Percentiles rank a stretch among this genome's conserved stretches.
Evolutionary conservation across 1,284 basidiomycete species (phyloP).

Genomic region (Ganoderma meredithae): DNA sequence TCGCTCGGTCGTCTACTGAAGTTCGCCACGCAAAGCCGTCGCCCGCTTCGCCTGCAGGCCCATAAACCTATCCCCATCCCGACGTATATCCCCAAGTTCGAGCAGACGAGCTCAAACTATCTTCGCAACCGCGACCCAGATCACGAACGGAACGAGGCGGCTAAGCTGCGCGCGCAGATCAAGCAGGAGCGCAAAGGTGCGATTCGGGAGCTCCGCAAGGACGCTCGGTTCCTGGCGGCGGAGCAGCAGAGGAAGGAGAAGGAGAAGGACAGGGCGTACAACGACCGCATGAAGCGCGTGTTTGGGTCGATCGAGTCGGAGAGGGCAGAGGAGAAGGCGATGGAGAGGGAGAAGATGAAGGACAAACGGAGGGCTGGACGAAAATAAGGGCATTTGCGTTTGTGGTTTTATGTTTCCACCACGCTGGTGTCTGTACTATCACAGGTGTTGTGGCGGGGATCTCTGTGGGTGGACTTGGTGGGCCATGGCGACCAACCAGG

Average conservation of each 20-base stretch:
- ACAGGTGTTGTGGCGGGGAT: background rate
- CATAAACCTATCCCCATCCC: constrained; percentile 98
- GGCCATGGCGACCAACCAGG: too few species aligned
- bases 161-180: constrained; percentile 89
- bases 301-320: constrained; percentile 88
- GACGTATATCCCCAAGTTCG: constrained; percentile 94
- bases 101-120: constrained; percentile 83
- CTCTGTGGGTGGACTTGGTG: background rate
- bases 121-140: constrained; percentile 91
- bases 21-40: constrained; percentile 76
- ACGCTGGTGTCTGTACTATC: background rate
- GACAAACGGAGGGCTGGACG: constrained; percentile 81
- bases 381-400: constrained; percentile 48
- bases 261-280: constrained; percentile 84
- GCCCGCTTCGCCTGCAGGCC: constrained; percentile 86
- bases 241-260: constrained; percentile 87
- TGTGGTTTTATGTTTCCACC: background rate
- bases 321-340: constrained; percentile 93
- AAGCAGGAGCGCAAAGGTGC: constrained; percentile 98
- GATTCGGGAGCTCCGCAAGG: constrained; percentile 95
- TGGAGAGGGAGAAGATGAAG: constrained; percentile 82
- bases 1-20: constrained; percentile 71
- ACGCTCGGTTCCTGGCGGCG: constrained; percentile 90
- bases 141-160: constrained; percentile 85
- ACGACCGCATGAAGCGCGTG: constrained; percentile 83